Evolutionary conservation across 2,329 filamentous ascomycete genomes (phyloP).

Genomic region (Conoideocrella luteorostrata): DNA sequence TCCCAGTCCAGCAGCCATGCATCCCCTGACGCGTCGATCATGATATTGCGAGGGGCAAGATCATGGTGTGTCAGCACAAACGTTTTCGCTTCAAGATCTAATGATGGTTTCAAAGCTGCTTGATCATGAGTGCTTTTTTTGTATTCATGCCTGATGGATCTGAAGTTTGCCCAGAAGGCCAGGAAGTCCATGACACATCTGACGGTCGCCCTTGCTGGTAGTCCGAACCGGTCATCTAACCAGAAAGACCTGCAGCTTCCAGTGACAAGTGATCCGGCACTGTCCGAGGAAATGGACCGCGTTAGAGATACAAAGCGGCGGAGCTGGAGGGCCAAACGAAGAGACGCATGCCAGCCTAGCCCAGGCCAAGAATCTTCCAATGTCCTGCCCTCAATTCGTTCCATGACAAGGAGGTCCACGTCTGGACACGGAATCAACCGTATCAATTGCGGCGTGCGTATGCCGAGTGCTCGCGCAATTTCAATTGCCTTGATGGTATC

Average conservation of each 20-base stretch:
- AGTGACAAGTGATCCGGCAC: background rate
- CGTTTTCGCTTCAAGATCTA: background rate
- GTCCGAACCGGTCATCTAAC: background rate
- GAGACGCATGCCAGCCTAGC: constrained; percentile 1
- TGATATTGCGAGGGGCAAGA: constrained; percentile 3
- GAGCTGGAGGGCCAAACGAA: constrained; percentile 1
- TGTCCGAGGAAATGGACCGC: background rate
- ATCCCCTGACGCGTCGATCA: background rate
- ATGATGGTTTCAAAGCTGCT: background rate
- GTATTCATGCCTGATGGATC: constrained; percentile 4
- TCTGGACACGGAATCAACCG: background rate
- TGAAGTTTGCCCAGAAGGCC: constrained; percentile 1
- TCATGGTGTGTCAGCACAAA: constrained; percentile 2
- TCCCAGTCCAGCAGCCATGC: constrained; percentile 2
- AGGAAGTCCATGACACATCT: background rate
- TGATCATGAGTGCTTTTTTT: background rate
- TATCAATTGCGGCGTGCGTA: background rate
- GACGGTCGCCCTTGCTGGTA: background rate
- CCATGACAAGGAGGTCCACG: background rate
- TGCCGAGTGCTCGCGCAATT: background rate
- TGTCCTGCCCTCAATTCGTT: background rate
- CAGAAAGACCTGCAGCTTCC: background rate
- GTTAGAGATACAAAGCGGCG: background rate
- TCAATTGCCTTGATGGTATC: constrained; percentile 1
- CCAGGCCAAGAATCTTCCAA: constrained; percentile 2